These are phyloP conservation scores for Amphibolis antarctica DNA, from an alignment of 106 monocot genomes.

Conservation along the genomic window DNA sequence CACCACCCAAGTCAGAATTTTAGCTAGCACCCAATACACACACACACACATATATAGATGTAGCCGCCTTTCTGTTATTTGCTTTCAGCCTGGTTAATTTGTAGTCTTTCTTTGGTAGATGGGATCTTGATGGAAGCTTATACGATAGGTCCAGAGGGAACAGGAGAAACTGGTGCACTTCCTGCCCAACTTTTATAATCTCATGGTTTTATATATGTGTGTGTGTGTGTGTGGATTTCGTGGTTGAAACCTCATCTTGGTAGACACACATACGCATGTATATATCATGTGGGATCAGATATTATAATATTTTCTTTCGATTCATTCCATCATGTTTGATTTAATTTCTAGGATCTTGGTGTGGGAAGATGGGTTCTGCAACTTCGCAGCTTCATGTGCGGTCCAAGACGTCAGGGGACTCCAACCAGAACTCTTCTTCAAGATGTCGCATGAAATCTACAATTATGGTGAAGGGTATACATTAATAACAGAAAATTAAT, in stretches of 20 bases:
- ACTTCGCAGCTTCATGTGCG: constrained; percentile 56
- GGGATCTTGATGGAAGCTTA: constrained; percentile 23
- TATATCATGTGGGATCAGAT: too few species aligned
- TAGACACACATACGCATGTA: too few species aligned
- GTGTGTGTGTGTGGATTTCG: too few species aligned
- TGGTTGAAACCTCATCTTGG: too few species aligned
- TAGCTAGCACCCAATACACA: too few species aligned
- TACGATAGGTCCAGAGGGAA: constrained; percentile 30
- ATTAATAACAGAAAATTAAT: too few species aligned
- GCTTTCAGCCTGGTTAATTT: neutral
- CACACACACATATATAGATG: too few species aligned
- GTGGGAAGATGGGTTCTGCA: constrained; percentile 99
- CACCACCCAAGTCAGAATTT: constrained; percentile 77
- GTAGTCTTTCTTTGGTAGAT: constrained; percentile 7
- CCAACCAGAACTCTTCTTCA: constrained; percentile 97
- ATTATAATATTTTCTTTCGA: too few species aligned
- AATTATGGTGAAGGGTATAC: constrained; percentile 93
- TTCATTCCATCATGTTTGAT: neutral
- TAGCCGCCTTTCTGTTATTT: too few species aligned
- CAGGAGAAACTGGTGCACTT: constrained; percentile 24
- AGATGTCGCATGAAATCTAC: constrained; percentile 99
- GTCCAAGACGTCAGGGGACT: constrained; percentile 28
- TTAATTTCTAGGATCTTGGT: constrained; percentile 73
- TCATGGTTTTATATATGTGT: too few species aligned
- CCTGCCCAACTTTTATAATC: too few species aligned